A percentile compares a stretch with the other conserved stretches of the same genome.
phyloP scores from a whole-genome alignment of 768 basidiomycete species.

The Symmetrospora coprosmae region DNA sequence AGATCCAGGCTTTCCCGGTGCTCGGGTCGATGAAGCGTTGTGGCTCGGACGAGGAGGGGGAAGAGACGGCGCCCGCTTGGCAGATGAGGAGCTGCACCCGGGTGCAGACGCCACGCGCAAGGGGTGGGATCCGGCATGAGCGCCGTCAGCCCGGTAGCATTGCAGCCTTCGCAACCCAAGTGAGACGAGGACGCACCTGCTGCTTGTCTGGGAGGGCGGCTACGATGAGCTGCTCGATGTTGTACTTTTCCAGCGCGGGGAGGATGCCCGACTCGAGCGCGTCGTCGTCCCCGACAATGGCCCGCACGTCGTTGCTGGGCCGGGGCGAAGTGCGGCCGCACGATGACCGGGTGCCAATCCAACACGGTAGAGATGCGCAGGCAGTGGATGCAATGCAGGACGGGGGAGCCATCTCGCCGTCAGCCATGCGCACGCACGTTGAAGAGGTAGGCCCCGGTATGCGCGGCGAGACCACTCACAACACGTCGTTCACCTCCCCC shows the following conservation, averaged over 20 bases:
- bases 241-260: slow-evolving; percentile 68
- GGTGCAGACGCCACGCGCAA: neutral
- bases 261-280: slow-evolving; percentile 62
- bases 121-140: neutral
- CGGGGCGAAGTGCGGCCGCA: neutral
- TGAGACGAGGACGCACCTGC: slow-evolving; percentile 48
- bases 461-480: slow-evolving; percentile 50
- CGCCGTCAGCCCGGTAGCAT: neutral
- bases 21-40: slow-evolving; percentile 66
- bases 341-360: neutral
- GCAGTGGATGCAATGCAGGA: neutral
- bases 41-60: neutral
- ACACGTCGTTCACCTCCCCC: slow-evolving; percentile 90
- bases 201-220: slow-evolving; percentile 64
- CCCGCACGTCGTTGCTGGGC: slow-evolving; percentile 57
- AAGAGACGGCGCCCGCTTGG: slow-evolving; percentile 39
- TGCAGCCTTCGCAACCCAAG: too few relatives aligned
- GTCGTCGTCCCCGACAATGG: slow-evolving; percentile 73
- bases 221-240: slow-evolving; percentile 70
- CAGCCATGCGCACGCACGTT: slow-evolving; percentile 22
- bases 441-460: neutral
- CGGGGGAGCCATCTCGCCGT: neutral
- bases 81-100: slow-evolving; percentile 58
- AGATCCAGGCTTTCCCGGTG: slow-evolving; percentile 59
- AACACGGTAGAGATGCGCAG: neutral